phyloP scores from a whole-genome alignment of 768 basidiomycete genomes.

The Melanogaster broomeanus region DNA sequence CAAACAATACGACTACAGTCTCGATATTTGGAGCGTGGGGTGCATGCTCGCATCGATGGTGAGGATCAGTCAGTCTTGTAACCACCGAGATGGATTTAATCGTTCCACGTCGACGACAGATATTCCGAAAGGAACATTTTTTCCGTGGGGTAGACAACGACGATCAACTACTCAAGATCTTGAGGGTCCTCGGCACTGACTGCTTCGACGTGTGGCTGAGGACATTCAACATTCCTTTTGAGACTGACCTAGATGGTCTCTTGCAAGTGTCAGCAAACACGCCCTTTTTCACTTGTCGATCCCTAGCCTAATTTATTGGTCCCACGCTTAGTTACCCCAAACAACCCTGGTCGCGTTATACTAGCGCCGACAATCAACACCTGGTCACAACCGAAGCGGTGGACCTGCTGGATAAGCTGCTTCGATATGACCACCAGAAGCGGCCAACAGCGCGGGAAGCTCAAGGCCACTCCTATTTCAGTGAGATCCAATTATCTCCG shows the following conservation, averaged over 20 bases:
- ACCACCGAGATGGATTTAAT: neutral
- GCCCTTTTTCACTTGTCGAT: neutral
- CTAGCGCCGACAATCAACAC: constrained; percentile 57
- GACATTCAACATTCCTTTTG: constrained; percentile 65
- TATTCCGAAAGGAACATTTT: constrained; percentile 74
- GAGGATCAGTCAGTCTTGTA: constrained; percentile 16
- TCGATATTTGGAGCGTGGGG: constrained; percentile 74
- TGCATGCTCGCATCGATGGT: constrained; percentile 80
- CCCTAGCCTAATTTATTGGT: constrained; percentile 1
- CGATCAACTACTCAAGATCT: constrained; percentile 71
- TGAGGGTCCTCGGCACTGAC: constrained; percentile 69
- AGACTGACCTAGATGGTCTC: constrained; percentile 58
- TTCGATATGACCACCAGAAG: constrained; percentile 71
- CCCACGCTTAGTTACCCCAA: constrained; percentile 48
- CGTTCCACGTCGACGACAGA: constrained; percentile 36
- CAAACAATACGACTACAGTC: constrained; percentile 70
- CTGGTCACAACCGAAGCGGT: constrained; percentile 63
- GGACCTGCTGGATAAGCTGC: constrained; percentile 65
- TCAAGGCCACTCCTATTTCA: constrained; percentile 68
- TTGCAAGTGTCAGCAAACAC: constrained; percentile 43
- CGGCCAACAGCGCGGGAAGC: constrained; percentile 68
- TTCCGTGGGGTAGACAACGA: constrained; percentile 76
- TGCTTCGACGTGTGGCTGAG: constrained; percentile 61
- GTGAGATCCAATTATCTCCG: constrained; percentile 34
- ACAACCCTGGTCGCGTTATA: constrained; percentile 66